Base-by-base conservation (phyloP, 2,329 filamentous ascomycete genomes). In the Gliomastix tumulicola region DNA sequence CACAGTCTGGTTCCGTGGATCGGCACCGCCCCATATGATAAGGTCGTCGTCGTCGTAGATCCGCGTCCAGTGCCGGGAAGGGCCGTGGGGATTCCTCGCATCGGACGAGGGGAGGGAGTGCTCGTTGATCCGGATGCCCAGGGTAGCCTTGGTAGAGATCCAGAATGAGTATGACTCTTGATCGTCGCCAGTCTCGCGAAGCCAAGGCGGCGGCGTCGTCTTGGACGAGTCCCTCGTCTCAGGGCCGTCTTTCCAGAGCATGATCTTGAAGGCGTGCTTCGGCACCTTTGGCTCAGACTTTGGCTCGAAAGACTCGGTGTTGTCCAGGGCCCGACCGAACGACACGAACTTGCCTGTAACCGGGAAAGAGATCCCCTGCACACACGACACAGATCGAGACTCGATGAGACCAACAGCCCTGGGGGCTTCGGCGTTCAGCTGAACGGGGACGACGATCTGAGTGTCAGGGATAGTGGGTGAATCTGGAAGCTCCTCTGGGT, bases 11-110 rank as follows among this genome's bases (percentile, higher is more conserved):
- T 50, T 59, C 23, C 52, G 55, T 32, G 50, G 49, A 30, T 65
- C 59, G 6, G 61, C 55, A 11, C 65, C 59, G 30, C 76, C 67
- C 70, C 80, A 94, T 7, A 94, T 74, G 3, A 79, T 76, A 33
- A 96, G 74, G 18, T 78, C 68, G 53, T 96, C 90, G 2, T 85
- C 87, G 22, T 84, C 77, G 53, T 88, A 76, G 12, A 96, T 58
- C 38, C 79, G 76, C 19, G 84, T 79, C 79, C 79, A 83, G 51
- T 71, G 60, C 21, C 55, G 59, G 32, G 74, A 86, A 2, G 77
- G 62, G 0, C 69, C 66, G 19, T 65, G 60, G 4, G 71, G 68
- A 39, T 75, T 68, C 41, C 71, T 71, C 8, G 66, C 54, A 25
- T 79, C 68, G 27, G 74, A 63, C 3, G 78, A 75, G 3, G 58